phyloP scores from a whole-genome alignment of 2,329 filamentous ascomycete species.

The Verticillium nonalfalfae region DNA sequence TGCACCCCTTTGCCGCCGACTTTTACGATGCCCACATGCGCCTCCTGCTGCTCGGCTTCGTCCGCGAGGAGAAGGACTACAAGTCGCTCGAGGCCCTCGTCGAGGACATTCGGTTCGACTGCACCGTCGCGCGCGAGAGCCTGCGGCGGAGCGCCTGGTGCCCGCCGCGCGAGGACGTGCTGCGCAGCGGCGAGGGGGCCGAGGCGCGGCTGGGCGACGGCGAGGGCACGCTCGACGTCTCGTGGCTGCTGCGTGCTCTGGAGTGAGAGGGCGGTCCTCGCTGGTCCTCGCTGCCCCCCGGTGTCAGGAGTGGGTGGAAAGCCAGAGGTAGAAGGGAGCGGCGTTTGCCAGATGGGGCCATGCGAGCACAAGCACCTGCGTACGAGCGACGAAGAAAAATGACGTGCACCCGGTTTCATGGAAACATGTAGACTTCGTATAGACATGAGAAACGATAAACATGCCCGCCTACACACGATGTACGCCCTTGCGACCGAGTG shows the following conservation, averaged over 20 bases:
- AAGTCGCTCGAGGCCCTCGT: constrained; percentile 75
- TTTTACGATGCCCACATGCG: constrained; percentile 83
- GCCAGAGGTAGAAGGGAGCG: neutral
- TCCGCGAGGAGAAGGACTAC: constrained; percentile 87
- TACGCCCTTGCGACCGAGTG: neutral
- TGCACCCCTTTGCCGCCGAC: constrained; percentile 69
- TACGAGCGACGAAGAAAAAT: neutral
- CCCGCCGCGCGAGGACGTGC: constrained; percentile 24
- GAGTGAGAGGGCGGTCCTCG: constrained; percentile 5
- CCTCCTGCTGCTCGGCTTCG: constrained; percentile 76
- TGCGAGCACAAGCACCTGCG: too few species aligned
- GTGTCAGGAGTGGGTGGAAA: neutral
- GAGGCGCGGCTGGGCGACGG: constrained; percentile 1
- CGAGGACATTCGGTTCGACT: constrained; percentile 83
- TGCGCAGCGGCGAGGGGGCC: neutral
- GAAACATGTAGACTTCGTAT: neutral
- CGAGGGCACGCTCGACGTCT: constrained; percentile 24
- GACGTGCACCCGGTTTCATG: neutral
- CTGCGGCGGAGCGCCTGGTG: constrained; percentile 60
- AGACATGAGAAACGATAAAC: neutral
- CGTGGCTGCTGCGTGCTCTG: constrained; percentile 30
- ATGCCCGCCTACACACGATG: neutral
- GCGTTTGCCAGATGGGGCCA: neutral
- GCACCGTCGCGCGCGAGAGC: constrained; percentile 71
- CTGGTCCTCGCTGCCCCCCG: too few species aligned